Evolutionary conservation across 345 rosid genomes (phyloP).

Genomic region (Brassica incana): DNA sequence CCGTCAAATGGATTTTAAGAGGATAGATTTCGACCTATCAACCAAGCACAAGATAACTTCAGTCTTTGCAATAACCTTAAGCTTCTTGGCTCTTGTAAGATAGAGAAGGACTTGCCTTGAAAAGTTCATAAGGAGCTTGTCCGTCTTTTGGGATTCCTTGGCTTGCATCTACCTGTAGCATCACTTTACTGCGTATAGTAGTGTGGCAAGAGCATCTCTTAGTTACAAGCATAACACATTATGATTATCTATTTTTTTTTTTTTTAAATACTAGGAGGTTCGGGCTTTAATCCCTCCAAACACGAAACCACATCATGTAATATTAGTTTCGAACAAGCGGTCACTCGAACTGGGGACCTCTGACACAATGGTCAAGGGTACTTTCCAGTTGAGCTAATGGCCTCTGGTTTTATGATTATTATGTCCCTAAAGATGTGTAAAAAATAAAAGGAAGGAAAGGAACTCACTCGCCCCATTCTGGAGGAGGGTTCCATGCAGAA

Average conservation of each 20-base stretch:
- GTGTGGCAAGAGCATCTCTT: background rate
- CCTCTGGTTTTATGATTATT: too few relatives aligned
- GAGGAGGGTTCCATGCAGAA: conserved; percentile 97
- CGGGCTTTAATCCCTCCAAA: too few relatives aligned
- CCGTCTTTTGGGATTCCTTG: conserved; percentile 92
- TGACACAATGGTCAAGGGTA: too few relatives aligned
- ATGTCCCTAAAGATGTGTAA: background rate
- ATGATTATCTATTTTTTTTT: background rate
- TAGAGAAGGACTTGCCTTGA: conserved; percentile 54
- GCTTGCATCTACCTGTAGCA: conserved; percentile 92
- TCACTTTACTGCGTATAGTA: conserved; percentile 69
- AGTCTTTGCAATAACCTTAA: background rate
- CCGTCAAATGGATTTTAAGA: conserved; percentile 93
- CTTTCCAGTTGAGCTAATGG: too few relatives aligned
- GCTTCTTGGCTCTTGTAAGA: background rate
- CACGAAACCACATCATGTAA: too few relatives aligned
- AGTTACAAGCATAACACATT: background rate
- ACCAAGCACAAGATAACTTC: conserved; percentile 13
- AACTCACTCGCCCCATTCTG: conserved; percentile 94
- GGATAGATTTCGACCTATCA: conserved; percentile 95
- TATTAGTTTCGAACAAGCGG: too few relatives aligned
- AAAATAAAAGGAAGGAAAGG: background rate
- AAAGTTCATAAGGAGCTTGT: conserved; percentile 82
- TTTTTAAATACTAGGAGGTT: too few relatives aligned
- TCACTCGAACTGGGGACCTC: too few relatives aligned